Percentiles rank a stretch among this genome's conserved stretches.
phyloP scores from a whole-genome alignment of 257 asterid species.

The Buddleja alternifolia region DNA sequence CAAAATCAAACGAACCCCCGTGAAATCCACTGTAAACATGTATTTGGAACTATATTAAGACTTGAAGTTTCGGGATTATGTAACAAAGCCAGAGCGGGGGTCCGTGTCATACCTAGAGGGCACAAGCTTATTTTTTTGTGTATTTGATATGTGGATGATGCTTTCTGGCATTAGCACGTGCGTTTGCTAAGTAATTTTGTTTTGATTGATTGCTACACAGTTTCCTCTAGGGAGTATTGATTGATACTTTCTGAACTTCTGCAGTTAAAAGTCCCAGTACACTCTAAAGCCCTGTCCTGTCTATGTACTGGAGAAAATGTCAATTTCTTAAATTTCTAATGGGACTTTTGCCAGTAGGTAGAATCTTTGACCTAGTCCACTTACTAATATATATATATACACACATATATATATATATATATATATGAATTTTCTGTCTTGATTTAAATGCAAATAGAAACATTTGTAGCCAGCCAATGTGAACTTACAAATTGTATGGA shows the following conservation, averaged over 20 bases:
- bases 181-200: not conserved
- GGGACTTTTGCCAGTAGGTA: not conserved
- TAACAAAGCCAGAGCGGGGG: not conserved
- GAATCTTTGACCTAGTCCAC: slow-evolving; percentile 7
- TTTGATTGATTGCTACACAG: not conserved
- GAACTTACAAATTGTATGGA: slow-evolving; percentile 6
- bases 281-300: not conserved
- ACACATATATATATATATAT: not conserved
- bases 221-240: not conserved
- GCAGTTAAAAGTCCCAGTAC: not conserved
- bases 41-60: too few relatives aligned
- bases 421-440: not conserved
- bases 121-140: slow-evolving; percentile 1
- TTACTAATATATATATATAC: not conserved
- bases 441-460: slow-evolving; percentile 22
- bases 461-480: not conserved
- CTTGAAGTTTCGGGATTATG: not conserved
- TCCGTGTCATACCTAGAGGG: not conserved
- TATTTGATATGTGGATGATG: not conserved
- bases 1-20: too few relatives aligned
- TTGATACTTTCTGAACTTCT: not conserved
- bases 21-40: too few relatives aligned
- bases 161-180: slow-evolving; percentile 23
- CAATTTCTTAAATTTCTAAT: not conserved
- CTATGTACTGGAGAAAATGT: not conserved